Conservation (phyloP, 2,329 filamentous ascomycete species). For the Fusarium paranaense region DNA sequence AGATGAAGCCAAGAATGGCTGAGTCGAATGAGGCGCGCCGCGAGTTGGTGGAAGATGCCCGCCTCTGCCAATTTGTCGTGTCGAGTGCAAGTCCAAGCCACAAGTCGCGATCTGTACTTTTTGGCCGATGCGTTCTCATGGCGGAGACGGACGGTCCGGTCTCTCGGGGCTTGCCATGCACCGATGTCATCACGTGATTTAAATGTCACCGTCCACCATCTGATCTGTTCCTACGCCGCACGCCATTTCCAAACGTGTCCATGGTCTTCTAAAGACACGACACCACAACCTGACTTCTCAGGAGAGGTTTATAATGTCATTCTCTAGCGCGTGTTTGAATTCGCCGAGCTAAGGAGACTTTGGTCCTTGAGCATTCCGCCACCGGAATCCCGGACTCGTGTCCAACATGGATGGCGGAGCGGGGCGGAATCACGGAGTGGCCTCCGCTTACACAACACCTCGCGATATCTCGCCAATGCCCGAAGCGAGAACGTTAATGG, state of each 20-base stretch:
- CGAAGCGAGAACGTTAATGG: background rate
- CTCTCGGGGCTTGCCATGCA: slow-evolving; percentile 31
- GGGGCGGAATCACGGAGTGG: background rate
- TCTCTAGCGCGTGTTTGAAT: background rate
- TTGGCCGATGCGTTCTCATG: slow-evolving; percentile 31
- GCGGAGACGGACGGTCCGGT: slow-evolving; percentile 17
- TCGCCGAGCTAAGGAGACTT: background rate
- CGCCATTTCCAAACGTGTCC: slow-evolving; percentile 25
- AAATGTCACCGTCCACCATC: background rate
- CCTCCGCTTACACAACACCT: background rate
- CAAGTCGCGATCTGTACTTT: slow-evolving; percentile 47
- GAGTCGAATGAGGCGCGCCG: background rate
- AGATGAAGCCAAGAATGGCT: background rate
- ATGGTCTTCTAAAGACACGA: slow-evolving; percentile 18
- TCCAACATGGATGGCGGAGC: background rate
- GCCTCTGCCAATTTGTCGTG: slow-evolving; percentile 29
- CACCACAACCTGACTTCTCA: background rate
- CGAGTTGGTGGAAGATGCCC: slow-evolving; percentile 9
- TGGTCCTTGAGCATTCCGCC: background rate
- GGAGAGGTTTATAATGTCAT: background rate
- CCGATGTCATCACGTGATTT: slow-evolving; percentile 35
- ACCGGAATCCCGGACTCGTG: background rate
- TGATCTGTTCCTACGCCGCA: background rate
- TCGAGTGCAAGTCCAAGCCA: slow-evolving; percentile 17
- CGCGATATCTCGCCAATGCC: background rate